phyloP scores from a whole-genome alignment of 1,139 yeast species.

The Zygosaccharomyces pseudobailii region DNA sequence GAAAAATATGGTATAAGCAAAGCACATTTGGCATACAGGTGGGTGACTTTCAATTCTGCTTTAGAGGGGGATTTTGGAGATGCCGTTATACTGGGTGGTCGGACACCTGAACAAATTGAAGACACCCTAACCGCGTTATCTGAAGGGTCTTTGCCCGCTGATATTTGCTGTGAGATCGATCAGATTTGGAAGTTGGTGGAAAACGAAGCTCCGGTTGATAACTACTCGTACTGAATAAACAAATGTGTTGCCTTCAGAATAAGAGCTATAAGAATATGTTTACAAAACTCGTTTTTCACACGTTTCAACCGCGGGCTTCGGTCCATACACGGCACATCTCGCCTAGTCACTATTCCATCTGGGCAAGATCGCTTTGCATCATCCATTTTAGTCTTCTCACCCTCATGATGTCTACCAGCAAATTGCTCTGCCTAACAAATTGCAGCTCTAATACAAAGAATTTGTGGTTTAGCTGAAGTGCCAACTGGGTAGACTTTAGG shows the following conservation, averaged over 20 bases:
- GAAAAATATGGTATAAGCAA: slow-evolving; percentile 16
- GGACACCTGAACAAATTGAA: slow-evolving; percentile 33
- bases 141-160: neutral
- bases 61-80: slow-evolving; percentile 19
- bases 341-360: neutral
- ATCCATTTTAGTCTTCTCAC: neutral
- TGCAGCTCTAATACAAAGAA: neutral
- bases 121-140: slow-evolving; percentile 17
- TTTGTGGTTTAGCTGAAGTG: neutral
- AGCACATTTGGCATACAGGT: slow-evolving; percentile 26
- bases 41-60: slow-evolving; percentile 25
- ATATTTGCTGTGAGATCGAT: slow-evolving; percentile 20
- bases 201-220: slow-evolving; percentile 22
- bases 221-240: neutral
- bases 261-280: neutral
- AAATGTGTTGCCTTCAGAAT: neutral
- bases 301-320: neutral
- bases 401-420: neutral
- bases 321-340: neutral
- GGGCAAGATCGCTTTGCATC: neutral
- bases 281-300: neutral
- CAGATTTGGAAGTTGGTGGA: slow-evolving; percentile 25
- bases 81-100: slow-evolving; percentile 36
- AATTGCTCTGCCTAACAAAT: neutral
- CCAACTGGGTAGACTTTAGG: neutral